Base-by-base conservation (phyloP, 805 yeast genomes). In the Barnettozyma botsteinii region DNA sequence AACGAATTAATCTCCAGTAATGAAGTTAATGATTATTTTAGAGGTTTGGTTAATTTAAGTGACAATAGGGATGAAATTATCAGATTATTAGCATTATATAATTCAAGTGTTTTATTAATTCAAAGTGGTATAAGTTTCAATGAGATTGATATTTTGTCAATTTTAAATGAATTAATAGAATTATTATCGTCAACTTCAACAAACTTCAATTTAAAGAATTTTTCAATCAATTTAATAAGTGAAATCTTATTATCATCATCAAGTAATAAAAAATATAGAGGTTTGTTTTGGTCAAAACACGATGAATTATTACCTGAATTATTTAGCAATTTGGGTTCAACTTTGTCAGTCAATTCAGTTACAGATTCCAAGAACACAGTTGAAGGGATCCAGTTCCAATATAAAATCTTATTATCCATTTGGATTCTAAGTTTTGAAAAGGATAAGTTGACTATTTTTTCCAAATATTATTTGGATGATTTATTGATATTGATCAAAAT, bases 371-470 rank as follows among this genome's bases (percentile, higher is more conserved):
- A 31, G 22, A 35, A 33, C 13, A 38, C 46, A 10, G 37, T 57
- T 20, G 59, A 62, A 10, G 43, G 54, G 28, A 54, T 62, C 31
- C 98, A 93, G 67, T 73, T 87, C 51, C 88, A 83, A 60, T 93
- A 93, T 65, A 76, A 85, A 53, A 70, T 81, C 6, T 72, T 91
- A 48, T 70, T 93, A 57, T 70, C 81, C 18, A 67, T 86, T 34
- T 93, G 98, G 98, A 69, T 88, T 38, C 68, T 87, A 46, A 78
- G 95, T 4, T 93, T 91, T 65, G 81, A 77, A 59, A 61, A 50
- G 51, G 46, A 71, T 61, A 46, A 67, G 73, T 51, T 73, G 69
- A 44, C 65, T 64, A 53, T 71, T 64, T 49, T 85, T 66, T 64
- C 76, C 68, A n/a, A 75, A 66, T 46, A 63, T 73, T 56, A 73